phyloP scores from a whole-genome alignment of 78 protist genomes.

The Bigelowiella natans region DNA sequence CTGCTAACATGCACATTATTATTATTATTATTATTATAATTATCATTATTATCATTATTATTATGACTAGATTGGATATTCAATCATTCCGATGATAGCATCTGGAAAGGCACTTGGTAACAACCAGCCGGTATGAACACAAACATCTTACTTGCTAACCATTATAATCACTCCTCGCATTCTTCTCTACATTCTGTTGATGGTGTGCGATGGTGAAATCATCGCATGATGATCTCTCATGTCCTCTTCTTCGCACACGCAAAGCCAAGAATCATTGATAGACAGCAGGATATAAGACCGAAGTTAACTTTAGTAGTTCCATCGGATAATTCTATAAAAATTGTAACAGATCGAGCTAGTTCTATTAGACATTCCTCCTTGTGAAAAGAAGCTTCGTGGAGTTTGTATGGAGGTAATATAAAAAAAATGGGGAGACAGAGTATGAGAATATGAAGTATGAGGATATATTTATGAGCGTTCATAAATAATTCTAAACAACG shows the following conservation, averaged over 20 bases:
- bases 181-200: too few species aligned
- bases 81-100: background rate
- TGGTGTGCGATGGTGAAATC: too few species aligned
- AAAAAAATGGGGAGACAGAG: background rate
- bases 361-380: background rate
- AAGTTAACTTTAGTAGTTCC: background rate
- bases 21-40: background rate
- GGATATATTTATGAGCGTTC: too few species aligned
- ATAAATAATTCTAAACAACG: too few species aligned
- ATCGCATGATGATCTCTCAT: too few species aligned
- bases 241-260: too few species aligned
- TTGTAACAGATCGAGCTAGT: background rate
- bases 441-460: too few species aligned
- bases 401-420: background rate
- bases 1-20: background rate
- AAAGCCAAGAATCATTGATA: too few species aligned
- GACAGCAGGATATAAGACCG: background rate
- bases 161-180: too few species aligned
- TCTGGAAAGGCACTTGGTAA: background rate
- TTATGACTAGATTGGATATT: background rate
- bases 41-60: background rate
- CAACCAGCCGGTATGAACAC: conserved; percentile 1
- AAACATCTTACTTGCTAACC: too few species aligned
- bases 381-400: background rate
- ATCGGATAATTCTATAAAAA: background rate